Conservation (phyloP, 148 eudicot species). For the Rhododendron simsii region DNA sequence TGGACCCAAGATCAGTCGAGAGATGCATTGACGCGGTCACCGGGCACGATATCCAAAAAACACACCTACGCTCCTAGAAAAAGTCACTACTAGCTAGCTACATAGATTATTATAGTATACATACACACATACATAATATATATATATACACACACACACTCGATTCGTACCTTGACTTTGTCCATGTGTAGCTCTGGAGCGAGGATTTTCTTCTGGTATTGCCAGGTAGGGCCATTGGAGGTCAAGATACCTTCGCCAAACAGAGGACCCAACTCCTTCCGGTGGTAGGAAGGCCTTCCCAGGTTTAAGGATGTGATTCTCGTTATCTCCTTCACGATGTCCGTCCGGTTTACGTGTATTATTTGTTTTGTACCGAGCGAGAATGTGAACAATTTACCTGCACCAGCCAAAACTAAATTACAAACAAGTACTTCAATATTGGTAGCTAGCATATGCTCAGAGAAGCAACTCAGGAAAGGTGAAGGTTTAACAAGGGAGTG, state of each 20-base stretch:
- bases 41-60: too few species aligned
- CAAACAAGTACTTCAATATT: too few species aligned
- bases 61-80: not conserved
- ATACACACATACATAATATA: too few species aligned
- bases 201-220: conserved; percentile 3
- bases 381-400: conserved; percentile 1
- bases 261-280: conserved; percentile 4
- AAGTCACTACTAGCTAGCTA: not conserved
- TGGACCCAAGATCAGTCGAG: too few species aligned
- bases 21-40: too few species aligned
- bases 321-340: conserved; percentile 9
- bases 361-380: not conserved
- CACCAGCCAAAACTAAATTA: too few species aligned
- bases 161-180: conserved; percentile 12
- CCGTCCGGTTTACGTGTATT: not conserved
- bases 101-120: too few species aligned
- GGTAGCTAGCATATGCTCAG: too few species aligned
- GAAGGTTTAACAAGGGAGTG: too few species aligned
- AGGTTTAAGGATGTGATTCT: not conserved
- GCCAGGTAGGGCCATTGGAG: conserved; percentile 11
- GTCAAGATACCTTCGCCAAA: conserved; percentile 11
- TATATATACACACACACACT: too few species aligned
- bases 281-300: conserved; percentile 3
- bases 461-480: too few species aligned
- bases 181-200: conserved; percentile 13